Conservation (phyloP, 2,329 filamentous ascomycete genomes). For the Curvularia lunata region DNA sequence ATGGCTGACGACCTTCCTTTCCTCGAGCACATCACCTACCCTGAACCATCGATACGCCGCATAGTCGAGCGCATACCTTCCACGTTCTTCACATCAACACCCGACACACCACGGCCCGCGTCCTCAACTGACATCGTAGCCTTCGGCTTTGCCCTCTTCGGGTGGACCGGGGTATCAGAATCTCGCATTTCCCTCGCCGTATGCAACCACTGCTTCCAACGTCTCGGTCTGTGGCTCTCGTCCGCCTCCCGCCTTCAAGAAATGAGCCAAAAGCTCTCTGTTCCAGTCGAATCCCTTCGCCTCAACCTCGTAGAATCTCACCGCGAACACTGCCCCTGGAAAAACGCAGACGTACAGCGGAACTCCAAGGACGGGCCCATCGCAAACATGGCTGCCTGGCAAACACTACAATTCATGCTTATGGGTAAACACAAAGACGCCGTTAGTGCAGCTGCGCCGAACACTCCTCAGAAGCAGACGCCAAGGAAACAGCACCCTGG, state of each 20-base stretch:
- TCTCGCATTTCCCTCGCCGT: constrained; percentile 74
- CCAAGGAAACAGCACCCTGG: constrained; percentile 13
- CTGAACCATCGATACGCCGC: constrained; percentile 34
- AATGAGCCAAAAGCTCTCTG: constrained; percentile 43
- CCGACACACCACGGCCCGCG: constrained; percentile 23
- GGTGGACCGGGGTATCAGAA: constrained; percentile 61
- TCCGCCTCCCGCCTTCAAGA: constrained; percentile 38
- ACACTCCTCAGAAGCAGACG: constrained; percentile 6
- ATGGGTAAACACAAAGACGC: constrained; percentile 26
- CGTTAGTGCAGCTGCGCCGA: neutral
- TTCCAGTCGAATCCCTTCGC: constrained; percentile 38
- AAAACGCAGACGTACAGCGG: constrained; percentile 43
- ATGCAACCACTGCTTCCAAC: constrained; percentile 85
- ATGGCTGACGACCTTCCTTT: constrained; percentile 44
- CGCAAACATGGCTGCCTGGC: constrained; percentile 44
- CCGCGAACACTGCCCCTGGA: constrained; percentile 52
- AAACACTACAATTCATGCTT: constrained; percentile 46
- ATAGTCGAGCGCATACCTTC: constrained; percentile 36
- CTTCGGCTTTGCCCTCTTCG: constrained; percentile 52
- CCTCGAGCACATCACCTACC: constrained; percentile 42
- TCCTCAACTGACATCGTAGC: constrained; percentile 33
- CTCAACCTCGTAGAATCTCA: constrained; percentile 49
- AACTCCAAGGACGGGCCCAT: constrained; percentile 42
- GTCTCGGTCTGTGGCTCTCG: constrained; percentile 94
- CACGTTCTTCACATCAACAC: constrained; percentile 33